Base-by-base conservation (phyloP, 345 rosid genomes). In the Nephelium lappaceum region DNA sequence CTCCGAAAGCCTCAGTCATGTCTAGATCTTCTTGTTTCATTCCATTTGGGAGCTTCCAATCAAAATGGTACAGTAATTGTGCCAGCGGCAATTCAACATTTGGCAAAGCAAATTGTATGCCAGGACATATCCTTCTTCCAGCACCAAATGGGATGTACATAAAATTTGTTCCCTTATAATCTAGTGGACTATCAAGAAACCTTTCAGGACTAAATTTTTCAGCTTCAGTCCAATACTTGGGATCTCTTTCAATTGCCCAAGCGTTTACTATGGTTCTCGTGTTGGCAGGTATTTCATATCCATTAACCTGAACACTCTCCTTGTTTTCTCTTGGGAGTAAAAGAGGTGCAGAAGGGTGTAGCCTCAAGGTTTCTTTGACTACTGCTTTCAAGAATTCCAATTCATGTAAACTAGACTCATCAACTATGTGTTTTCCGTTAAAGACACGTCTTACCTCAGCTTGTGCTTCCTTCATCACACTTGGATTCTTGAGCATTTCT, bases 61-160 rank as follows among this genome's bases (percentile, higher is more conserved):
- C 69, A 23, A 81, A 81, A 45, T 76, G 77, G 47, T 65, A 81
- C 72, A 81, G 36, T 24, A 81, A 8, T 39, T 24, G 67, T 2
- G 83, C 73, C 6, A 81, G 66, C 8, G 67, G 68, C 3, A 76
- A 76, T 72, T 76, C 83, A 1, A 81, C 45, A 47, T 41, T 76
- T 0, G 77, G 69, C 0, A 66, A 7, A 11, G 69, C 83, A 1
- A 76, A 71, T 19, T 21, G 18, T 14, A 76, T 63, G 31, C 77
- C 73, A 1, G 77, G 80, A 51, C 80, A 81, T 1, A 76, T 76
- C 80, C 83, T 76, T 23, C 79, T 76, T 57, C 83, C 80, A 0
- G 45, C 66, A 2, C 83, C 83, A 3, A 81, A 81, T 23, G 83
- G 80, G 19, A 81, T 75, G 66, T 62, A 76, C 39, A 57, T 38